Conservation (phyloP, 2,329 filamentous ascomycete genomes). For the Cercospora sp. region DNA sequence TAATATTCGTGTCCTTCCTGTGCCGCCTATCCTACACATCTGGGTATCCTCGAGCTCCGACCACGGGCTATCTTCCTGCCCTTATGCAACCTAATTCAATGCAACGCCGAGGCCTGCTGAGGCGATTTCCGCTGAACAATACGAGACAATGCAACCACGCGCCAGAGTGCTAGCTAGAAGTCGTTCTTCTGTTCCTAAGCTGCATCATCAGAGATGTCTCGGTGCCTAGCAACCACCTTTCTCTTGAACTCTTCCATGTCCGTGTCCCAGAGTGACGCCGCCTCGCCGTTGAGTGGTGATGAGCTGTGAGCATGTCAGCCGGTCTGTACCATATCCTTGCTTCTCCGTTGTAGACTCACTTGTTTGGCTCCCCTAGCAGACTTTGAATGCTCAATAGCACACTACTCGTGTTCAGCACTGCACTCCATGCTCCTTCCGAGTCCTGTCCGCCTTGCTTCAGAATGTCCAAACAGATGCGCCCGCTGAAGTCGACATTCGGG, state of each 20-base stretch:
- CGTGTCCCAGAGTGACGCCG: slow-evolving; percentile 92
- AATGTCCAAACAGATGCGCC: slow-evolving; percentile 95
- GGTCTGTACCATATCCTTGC: neutral
- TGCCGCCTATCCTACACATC: slow-evolving; percentile 7
- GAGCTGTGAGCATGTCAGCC: slow-evolving; percentile 58
- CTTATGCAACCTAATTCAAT: slow-evolving; percentile 12
- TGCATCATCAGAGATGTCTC: slow-evolving; percentile 52
- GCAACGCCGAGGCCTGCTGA: neutral
- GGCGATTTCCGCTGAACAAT: neutral
- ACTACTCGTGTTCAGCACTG: slow-evolving; percentile 93
- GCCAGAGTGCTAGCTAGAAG: slow-evolving; percentile 1
- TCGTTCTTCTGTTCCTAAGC: slow-evolving; percentile 34
- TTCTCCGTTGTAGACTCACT: slow-evolving; percentile 62
- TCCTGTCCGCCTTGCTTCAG: slow-evolving; percentile 61
- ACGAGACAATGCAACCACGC: slow-evolving; percentile 4
- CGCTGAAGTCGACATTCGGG: slow-evolving; percentile 96
- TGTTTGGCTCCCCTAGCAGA: slow-evolving; percentile 94
- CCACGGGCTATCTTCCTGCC: neutral
- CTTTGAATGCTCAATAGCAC: slow-evolving; percentile 93
- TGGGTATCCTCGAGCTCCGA: slow-evolving; percentile 6
- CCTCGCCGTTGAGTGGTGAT: slow-evolving; percentile 92
- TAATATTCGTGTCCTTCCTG: slow-evolving; percentile 1
- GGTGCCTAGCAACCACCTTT: slow-evolving; percentile 64
- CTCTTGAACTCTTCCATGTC: slow-evolving; percentile 84
- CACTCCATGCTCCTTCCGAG: slow-evolving; percentile 84